These are phyloP conservation scores for Cladosporium sp. DNA, from an alignment of 2,329 filamentous ascomycete species.

Conservation along the genomic window DNA sequence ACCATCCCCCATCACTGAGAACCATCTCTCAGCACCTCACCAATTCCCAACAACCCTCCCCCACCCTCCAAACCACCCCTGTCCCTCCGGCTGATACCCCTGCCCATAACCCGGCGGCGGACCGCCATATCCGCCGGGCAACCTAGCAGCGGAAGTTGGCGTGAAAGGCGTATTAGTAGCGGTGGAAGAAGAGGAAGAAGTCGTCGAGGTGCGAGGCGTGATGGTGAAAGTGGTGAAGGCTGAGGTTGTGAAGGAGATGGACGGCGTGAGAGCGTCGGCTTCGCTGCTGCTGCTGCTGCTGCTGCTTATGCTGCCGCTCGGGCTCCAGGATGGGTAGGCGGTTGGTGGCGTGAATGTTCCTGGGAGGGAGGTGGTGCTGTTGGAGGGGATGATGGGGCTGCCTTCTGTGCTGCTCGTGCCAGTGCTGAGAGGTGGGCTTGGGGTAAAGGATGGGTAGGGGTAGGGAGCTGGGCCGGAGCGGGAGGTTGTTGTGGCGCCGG, in stretches of 20 bases:
- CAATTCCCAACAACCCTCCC: constrained; percentile 5
- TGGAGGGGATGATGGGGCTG: constrained; percentile 17
- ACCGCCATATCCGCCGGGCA: constrained; percentile 8
- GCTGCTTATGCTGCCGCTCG: constrained; percentile 5
- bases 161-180: constrained; percentile 16
- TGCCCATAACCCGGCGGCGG: constrained; percentile 14
- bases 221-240: constrained; percentile 14
- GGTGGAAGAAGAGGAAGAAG: background rate
- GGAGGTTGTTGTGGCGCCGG: constrained; percentile 34
- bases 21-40: too few species aligned
- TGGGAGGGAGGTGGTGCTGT: constrained; percentile 16
- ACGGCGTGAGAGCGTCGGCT: background rate
- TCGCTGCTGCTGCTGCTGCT: background rate
- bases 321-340: constrained; percentile 1
- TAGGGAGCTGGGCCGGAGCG: constrained; percentile 38
- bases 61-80: constrained; percentile 11
- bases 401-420: background rate
- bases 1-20: background rate
- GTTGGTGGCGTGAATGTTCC: constrained; percentile 11
- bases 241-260: background rate
- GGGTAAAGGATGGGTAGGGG: constrained; percentile 23
- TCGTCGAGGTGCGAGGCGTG: background rate
- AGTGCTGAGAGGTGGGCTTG: constrained; percentile 6
- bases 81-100: background rate
- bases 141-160: constrained; percentile 10